Evolutionary conservation across 192 early-diverging fungal species (phyloP).

Genomic region (Phlyctochytrium bullatum): DNA sequence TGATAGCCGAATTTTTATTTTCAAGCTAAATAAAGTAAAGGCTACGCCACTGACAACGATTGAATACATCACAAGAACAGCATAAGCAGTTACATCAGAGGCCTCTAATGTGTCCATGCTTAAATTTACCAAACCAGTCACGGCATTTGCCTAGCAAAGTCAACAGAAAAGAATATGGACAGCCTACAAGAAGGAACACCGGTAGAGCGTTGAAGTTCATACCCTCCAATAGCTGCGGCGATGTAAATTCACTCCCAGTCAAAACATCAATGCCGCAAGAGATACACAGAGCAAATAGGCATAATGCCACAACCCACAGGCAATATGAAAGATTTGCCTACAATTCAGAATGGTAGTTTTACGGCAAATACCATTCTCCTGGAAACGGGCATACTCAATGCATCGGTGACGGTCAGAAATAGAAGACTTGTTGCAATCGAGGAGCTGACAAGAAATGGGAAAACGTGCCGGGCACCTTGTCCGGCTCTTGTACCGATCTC

Average conservation of each 20-base stretch:
- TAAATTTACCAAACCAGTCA: conserved; percentile 86
- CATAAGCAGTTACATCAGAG: neutral
- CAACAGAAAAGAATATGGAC: neutral
- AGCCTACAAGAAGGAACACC: conserved; percentile 73
- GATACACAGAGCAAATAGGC: conserved; percentile 61
- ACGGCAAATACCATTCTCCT: conserved; percentile 48
- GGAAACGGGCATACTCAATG: conserved; percentile 65
- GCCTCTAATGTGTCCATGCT: conserved; percentile 66
- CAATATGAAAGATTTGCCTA: conserved; percentile 71
- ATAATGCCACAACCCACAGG: conserved; percentile 74
- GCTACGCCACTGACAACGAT: neutral
- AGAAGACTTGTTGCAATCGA: conserved; percentile 45
- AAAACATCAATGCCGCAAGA: conserved; percentile 48
- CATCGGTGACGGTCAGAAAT: conserved; percentile 50
- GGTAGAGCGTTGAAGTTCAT: conserved; percentile 82
- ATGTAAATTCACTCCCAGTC: conserved; percentile 31
- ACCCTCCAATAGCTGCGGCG: conserved; percentile 61
- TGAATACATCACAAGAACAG: neutral
- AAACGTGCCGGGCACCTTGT: conserved; percentile 21
- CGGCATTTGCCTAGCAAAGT: conserved; percentile 68
- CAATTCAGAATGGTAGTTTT: conserved; percentile 3
- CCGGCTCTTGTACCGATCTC: conserved; percentile 62
- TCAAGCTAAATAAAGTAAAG: neutral
- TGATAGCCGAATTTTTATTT: neutral
- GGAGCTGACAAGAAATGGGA: conserved; percentile 40